Base-by-base conservation (phyloP, 2,329 filamentous ascomycete species). In the Fusarium torulosum region DNA sequence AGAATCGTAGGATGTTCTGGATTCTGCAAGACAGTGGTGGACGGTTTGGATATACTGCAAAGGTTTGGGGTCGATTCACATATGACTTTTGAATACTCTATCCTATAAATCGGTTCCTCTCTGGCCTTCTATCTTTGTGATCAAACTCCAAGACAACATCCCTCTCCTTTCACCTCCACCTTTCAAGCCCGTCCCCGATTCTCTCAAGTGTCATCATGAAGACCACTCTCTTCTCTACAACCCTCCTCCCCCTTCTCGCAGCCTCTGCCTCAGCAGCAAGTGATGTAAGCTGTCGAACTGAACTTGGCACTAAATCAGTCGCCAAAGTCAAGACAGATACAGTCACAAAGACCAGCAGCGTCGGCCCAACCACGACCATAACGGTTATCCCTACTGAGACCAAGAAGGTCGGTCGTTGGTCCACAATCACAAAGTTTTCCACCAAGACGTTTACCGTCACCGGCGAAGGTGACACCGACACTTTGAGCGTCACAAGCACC, bases 331-430 rank as follows among this genome's bases (percentile, higher is more conserved):
- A 27, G 31, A 61, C 49, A 4, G 25, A 49, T 15, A 63, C 59
- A 1, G 35, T 49, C 7, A 63, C 59, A 17, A 37, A 49, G 31
- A 61, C 43, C 6, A 41, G 40, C 20, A 21, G n/a, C 10, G 13
- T 47, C 10, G 19, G 2, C 3, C 56, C 56, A 13, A 61, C 59
- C 17, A 51, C 41, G 4, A 61, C 59, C 4, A n/a, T 42, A 3
- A 63, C 59, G 1, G 17, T 55, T 15, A 40, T 40, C 17, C 59
- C 42, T 9, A 63, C 56, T 2, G 19, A 60, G 15, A 59, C 58
- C 3, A 44, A 61, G 17, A 4, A 42, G 7, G 43, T 38, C 2
- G 20, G n/a, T 15, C 59, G 37, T 19, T 63, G 47, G 56, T 63
- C 55, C 3, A 63, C 56, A 4, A 35, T 61, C 8, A 61, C 56